A percentile compares a stretch with the other conserved stretches of the same genome.
Conservation (phyloP, 2,329 filamentous ascomycete species). For the Pseudogymnoascus sp. region DNA sequence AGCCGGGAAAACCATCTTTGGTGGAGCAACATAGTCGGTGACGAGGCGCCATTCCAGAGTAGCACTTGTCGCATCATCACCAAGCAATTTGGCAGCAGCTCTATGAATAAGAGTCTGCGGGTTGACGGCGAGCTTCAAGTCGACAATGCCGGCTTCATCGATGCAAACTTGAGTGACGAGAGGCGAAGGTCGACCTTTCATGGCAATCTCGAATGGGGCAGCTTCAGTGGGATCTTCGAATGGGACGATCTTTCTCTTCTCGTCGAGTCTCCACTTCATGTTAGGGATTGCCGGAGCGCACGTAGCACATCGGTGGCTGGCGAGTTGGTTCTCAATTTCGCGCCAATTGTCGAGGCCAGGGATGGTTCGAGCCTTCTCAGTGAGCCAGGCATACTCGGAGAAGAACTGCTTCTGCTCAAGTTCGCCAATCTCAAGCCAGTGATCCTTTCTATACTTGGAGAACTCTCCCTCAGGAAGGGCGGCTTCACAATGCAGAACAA, state of each 20-base stretch:
- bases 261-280: slow-evolving; percentile 31
- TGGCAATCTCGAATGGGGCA: slow-evolving; percentile 40
- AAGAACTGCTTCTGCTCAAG: slow-evolving; percentile 26
- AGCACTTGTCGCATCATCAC: slow-evolving; percentile 4
- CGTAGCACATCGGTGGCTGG: slow-evolving; percentile 14
- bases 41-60: slow-evolving; percentile 40
- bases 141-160: slow-evolving; percentile 25
- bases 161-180: slow-evolving; percentile 35
- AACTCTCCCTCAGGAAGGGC: not conserved
- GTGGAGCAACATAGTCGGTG: slow-evolving; percentile 35
- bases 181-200: slow-evolving; percentile 40
- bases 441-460: slow-evolving; percentile 14
- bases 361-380: slow-evolving; percentile 20
- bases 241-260: slow-evolving; percentile 31
- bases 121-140: slow-evolving; percentile 37
- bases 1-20: slow-evolving; percentile 29
- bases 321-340: not conserved
- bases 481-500: slow-evolving; percentile 6
- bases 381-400: slow-evolving; percentile 28
- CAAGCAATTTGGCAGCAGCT: slow-evolving; percentile 31
- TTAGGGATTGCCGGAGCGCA: slow-evolving; percentile 35
- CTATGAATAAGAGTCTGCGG: slow-evolving; percentile 37
- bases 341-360: slow-evolving; percentile 14
- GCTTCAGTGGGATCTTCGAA: slow-evolving; percentile 46
- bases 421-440: slow-evolving; percentile 22